Conservation (phyloP, 1,139 yeast genomes). For the Yamadazyma sp. region DNA sequence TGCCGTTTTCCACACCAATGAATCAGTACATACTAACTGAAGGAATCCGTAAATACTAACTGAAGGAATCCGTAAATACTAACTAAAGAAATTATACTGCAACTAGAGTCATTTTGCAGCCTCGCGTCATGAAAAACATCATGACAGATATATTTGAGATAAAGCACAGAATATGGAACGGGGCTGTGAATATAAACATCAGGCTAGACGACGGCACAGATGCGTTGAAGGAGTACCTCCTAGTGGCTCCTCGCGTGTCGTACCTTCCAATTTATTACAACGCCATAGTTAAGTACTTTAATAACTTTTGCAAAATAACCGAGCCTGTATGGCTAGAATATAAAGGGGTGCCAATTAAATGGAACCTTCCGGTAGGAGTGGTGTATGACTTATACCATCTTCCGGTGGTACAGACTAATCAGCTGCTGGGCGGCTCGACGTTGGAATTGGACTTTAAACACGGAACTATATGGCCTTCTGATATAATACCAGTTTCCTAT, state of each 20-base stretch:
- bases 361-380: slow-evolving; percentile 82
- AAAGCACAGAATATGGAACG: slow-evolving; percentile 52
- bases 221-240: slow-evolving; percentile 21
- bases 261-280: slow-evolving; percentile 57
- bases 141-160: slow-evolving; percentile 15
- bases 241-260: slow-evolving; percentile 42
- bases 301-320: slow-evolving; percentile 23
- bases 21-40: too few relatives aligned
- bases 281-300: slow-evolving; percentile 43
- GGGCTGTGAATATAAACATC: slow-evolving; percentile 48
- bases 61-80: too few relatives aligned
- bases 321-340: slow-evolving; percentile 64
- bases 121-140: too few relatives aligned
- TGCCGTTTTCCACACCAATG: too few relatives aligned
- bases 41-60: too few relatives aligned
- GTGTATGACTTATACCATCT: slow-evolving; percentile 54
- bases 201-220: slow-evolving; percentile 6
- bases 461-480: slow-evolving; percentile 16
- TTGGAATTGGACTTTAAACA: slow-evolving; percentile 55
- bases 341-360: slow-evolving; percentile 62
- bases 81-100: background rate
- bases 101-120: slow-evolving; percentile 1
- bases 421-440: too few relatives aligned
- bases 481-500: slow-evolving; percentile 41
- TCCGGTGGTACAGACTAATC: too few relatives aligned